Percentiles rank a stretch among this genome's conserved stretches.
phyloP scores from a whole-genome alignment of 1,284 basidiomycete species.

The Trichosporon ovoides region DNA sequence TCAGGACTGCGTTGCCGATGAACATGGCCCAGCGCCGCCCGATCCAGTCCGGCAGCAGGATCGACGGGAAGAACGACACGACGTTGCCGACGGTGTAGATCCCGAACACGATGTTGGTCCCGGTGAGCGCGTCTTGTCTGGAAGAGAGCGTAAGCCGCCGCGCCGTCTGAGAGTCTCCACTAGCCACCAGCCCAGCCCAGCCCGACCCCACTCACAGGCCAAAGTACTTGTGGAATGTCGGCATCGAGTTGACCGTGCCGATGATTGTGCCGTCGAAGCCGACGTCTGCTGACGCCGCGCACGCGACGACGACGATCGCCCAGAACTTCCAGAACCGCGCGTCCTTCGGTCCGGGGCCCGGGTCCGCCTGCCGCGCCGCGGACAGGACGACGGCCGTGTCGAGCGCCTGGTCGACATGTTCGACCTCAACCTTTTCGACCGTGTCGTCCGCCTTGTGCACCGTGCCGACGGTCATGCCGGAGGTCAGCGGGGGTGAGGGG shows the following conservation, averaged over 20 bases:
- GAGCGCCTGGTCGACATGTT: neutral
- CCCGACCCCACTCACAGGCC: neutral
- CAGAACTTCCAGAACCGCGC: neutral
- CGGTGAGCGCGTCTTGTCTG: neutral
- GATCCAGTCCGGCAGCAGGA: constrained; percentile 54
- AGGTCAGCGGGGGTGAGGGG: too few species aligned
- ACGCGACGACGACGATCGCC: neutral
- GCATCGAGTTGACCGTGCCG: constrained; percentile 56
- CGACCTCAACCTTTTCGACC: neutral
- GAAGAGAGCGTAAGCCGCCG: neutral
- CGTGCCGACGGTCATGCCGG: too few species aligned
- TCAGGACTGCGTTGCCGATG: constrained; percentile 52
- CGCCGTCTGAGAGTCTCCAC: too few species aligned
- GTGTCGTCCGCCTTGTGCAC: too few species aligned
- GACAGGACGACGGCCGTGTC: neutral
- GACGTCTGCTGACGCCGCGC: neutral
- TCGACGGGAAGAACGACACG: constrained; percentile 42
- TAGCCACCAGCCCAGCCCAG: too few species aligned
- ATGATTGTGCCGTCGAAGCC: constrained; percentile 56
- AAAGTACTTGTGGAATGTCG: constrained; percentile 42
- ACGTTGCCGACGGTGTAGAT: constrained; percentile 51
- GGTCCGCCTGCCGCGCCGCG: neutral
- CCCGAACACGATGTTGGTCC: constrained; percentile 19
- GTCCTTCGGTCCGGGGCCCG: neutral
- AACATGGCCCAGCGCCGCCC: constrained; percentile 57